phyloP scores from a whole-genome alignment of 768 basidiomycete genomes.

The Chalciporus sphaerocephalus region DNA sequence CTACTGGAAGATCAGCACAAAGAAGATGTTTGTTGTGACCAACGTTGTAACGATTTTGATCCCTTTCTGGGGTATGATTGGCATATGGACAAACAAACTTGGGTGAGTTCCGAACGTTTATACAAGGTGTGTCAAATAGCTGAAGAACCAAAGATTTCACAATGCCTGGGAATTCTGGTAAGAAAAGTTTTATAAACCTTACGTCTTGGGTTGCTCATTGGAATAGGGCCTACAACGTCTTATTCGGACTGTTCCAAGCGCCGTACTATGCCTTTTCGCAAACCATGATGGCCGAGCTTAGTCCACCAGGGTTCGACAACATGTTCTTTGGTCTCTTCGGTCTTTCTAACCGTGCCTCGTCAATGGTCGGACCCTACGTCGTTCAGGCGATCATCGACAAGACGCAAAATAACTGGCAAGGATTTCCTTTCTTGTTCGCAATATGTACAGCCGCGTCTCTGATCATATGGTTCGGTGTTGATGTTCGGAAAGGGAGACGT shows the following conservation, averaged over 20 bases:
- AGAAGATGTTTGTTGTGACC: conserved; percentile 78
- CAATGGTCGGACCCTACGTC: conserved; percentile 83
- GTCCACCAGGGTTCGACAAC: conserved; percentile 84
- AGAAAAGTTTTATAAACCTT: conserved; percentile 6
- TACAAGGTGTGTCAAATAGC: conserved; percentile 2
- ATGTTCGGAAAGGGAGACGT: conserved; percentile 56
- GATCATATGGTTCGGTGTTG: conserved; percentile 74
- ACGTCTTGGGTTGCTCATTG: neutral
- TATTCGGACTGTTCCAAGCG: conserved; percentile 79
- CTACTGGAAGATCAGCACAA: conserved; percentile 74
- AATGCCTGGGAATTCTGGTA: conserved; percentile 88
- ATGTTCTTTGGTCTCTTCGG: conserved; percentile 90
- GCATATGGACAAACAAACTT: conserved; percentile 72
- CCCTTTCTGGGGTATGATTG: conserved; percentile 83
- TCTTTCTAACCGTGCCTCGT: conserved; percentile 79
- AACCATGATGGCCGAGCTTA: conserved; percentile 87
- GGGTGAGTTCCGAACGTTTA: conserved; percentile 44
- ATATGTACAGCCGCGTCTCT: conserved; percentile 61
- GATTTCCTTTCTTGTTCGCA: conserved; percentile 80
- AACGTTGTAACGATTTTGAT: conserved; percentile 74
- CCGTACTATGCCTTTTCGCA: conserved; percentile 86
- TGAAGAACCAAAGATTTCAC: conserved; percentile 48
- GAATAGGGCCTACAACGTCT: conserved; percentile 68
- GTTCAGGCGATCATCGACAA: conserved; percentile 78
- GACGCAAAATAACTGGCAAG: conserved; percentile 73